Percentiles rank a stretch among this genome's conserved stretches.
These are phyloP conservation scores for Ajuga chamaepitys DNA, from an alignment of 257 asterid species.

Conservation along the genomic window DNA sequence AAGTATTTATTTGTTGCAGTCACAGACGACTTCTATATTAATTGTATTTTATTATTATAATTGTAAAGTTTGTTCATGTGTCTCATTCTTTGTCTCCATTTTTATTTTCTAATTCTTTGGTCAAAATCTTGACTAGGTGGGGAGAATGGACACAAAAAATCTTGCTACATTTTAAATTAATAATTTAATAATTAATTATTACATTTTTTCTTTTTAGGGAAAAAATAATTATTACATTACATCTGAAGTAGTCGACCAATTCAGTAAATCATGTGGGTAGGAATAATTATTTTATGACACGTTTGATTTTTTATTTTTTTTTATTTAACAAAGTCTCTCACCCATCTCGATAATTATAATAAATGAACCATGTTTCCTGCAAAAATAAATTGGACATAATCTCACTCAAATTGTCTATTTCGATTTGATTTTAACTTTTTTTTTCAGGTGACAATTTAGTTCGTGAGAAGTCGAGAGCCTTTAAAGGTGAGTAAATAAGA, in stretches of 20 bases:
- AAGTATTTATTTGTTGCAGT: too few relatives aligned
- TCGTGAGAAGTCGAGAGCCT: too few relatives aligned
- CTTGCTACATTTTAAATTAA: neutral
- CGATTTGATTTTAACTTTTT: too few relatives aligned
- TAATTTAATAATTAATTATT: neutral
- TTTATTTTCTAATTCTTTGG: neutral
- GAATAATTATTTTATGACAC: neutral
- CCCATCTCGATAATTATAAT: neutral
- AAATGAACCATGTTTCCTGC: neutral
- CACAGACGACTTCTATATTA: neutral
- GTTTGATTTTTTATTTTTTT: conserved; percentile 2
- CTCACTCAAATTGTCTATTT: neutral
- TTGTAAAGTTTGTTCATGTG: conserved; percentile 1
- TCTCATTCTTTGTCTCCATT: conserved; percentile 18
- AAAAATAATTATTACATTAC: too few relatives aligned
- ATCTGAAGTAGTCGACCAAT: conserved; percentile 5
- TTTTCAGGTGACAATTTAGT: too few relatives aligned
- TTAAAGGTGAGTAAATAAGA: too few relatives aligned
- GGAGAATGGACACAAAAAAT: conserved; percentile 20
- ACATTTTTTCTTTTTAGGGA: too few relatives aligned
- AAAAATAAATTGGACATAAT: neutral
- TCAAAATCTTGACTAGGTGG: conserved; percentile 13
- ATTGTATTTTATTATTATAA: neutral
- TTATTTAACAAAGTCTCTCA: neutral
- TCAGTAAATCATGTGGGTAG: neutral